Evolutionary conservation across 768 basidiomycete genomes (phyloP).

Genomic region (Suillus occidentalis): DNA sequence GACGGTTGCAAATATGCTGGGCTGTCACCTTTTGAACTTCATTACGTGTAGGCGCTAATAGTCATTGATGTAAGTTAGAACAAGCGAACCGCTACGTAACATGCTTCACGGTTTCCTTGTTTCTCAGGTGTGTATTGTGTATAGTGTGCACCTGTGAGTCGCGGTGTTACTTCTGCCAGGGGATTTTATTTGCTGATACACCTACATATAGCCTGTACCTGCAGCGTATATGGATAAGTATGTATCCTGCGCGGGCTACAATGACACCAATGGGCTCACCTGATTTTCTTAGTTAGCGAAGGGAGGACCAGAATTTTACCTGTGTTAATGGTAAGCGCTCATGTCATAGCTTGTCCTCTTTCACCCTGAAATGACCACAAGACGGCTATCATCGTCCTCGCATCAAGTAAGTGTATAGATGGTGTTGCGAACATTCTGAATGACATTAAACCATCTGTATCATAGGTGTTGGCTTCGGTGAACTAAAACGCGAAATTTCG

Average conservation of each 20-base stretch:
- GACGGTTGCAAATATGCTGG: background rate
- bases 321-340: background rate
- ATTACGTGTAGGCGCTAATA: background rate
- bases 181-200: background rate
- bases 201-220: background rate
- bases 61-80: background rate
- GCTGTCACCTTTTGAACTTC: background rate
- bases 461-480: background rate
- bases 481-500: background rate
- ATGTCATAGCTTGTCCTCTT: background rate
- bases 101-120: background rate
- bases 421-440: background rate
- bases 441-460: background rate
- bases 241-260: background rate
- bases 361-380: background rate
- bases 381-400: background rate
- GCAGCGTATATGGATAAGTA: slow-evolving; percentile 2
- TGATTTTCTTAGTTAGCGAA: background rate
- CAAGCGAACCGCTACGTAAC: background rate
- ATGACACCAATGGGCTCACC: background rate
- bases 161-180: background rate
- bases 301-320: background rate
- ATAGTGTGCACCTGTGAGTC: background rate
- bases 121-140: background rate
- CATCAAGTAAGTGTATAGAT: background rate